Base-by-base conservation (phyloP, 129 eudicot genomes). In the Flaveria brownii region DNA sequence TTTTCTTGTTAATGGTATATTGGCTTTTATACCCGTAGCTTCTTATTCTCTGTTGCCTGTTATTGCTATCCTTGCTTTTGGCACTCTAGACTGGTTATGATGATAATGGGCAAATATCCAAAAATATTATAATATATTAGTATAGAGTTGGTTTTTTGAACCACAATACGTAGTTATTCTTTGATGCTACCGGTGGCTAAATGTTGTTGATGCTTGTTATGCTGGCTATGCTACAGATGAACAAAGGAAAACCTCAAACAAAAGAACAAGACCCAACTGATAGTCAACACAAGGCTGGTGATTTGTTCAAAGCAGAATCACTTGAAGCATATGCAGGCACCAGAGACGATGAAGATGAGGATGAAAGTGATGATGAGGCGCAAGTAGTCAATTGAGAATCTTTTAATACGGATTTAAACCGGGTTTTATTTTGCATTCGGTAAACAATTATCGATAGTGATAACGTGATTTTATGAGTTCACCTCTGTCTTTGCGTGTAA, bases 161-260 rank as follows among this genome's bases (percentile, higher is more conserved):
- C 28, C 28, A 18, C 20, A 17, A 18, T 56, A 18, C 20, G 62
- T 6, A 61, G 57, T 56, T 57, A 52, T 52, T 51, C 52, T 52
- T 43, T 47, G 14, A 30, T 55, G 17, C 45, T 28, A 57, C 36
- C 28, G 28, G 18, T 25, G 30, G 12, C 57, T 68, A 41, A 13
- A 20, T 52, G 54, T 72, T n/a, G 36, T 18, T 45, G 25, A 52
- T 67, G 64, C 45, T 75, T 14, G 67, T 65, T 60, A 30, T 71
- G 6, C 10, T 73, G 63, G 15, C 60, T 28, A 47, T 79, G 43
- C 46, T 39, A 85, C 94, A 95, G 99, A 95, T 95, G 96, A 89
- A 91, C 81, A 95, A 95, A 88, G 99, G 87, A 76, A 95, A 91
- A 75, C 25, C 96, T 71, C 77, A 82, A 55, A 45, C 84, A 67